These are phyloP conservation scores for Melampsora occidentalis DNA, from an alignment of 1,284 basidiomycete species.

Conservation along the genomic window DNA sequence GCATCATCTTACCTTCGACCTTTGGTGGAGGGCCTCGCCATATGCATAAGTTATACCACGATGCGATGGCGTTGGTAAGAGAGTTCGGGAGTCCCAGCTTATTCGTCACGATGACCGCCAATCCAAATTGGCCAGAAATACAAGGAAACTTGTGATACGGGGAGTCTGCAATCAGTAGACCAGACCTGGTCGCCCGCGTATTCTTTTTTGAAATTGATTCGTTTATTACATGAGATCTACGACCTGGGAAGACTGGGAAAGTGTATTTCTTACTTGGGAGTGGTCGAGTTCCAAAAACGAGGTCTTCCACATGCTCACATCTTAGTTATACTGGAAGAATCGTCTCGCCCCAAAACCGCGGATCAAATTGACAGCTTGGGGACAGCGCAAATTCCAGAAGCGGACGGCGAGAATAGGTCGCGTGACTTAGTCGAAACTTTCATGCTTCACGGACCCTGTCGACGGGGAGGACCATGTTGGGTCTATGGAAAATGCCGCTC, in stretches of 20 bases:
- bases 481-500: neutral
- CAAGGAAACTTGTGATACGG: neutral
- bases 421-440: neutral
- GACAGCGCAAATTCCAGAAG: conserved; percentile 4
- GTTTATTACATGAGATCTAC: neutral
- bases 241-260: neutral
- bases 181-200: neutral
- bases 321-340: neutral
- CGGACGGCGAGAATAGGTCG: neutral
- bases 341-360: neutral
- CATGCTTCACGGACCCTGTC: conserved; percentile 16
- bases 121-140: conserved; percentile 51
- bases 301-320: neutral
- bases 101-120: conserved; percentile 57
- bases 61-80: conserved; percentile 54
- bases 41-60: conserved; percentile 54
- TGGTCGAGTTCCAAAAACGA: conserved; percentile 20
- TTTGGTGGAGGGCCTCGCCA: conserved; percentile 54
- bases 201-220: neutral
- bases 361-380: neutral
- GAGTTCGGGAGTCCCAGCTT: conserved; percentile 52
- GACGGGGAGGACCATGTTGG: neutral
- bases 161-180: neutral
- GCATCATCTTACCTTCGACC: conserved; percentile 53
- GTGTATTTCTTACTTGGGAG: neutral